Conservation (phyloP, 2,329 filamentous ascomycete genomes). For the Colletotrichum shisoi region DNA sequence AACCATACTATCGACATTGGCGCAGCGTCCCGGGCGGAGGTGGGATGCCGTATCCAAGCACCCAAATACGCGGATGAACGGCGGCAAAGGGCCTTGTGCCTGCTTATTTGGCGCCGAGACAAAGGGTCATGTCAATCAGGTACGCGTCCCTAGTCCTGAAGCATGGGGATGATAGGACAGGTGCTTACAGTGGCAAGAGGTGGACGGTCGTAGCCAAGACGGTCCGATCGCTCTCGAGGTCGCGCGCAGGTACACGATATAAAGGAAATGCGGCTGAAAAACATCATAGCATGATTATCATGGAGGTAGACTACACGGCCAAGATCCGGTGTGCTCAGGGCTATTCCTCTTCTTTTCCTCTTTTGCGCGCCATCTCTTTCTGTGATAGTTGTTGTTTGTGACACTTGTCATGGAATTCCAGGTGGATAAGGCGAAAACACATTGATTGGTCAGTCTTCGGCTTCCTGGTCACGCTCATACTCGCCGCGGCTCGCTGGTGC, state of each 20-base stretch:
- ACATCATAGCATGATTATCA: too few species aligned
- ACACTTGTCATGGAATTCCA: constrained; percentile 1
- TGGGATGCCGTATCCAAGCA: constrained; percentile 7
- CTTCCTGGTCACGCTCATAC: neutral
- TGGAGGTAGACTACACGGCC: neutral
- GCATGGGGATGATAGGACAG: constrained; percentile 2
- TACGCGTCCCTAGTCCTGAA: neutral
- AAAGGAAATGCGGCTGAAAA: too few species aligned
- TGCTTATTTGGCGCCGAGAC: constrained; percentile 28
- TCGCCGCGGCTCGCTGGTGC: constrained; percentile 9
- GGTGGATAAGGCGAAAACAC: constrained; percentile 9
- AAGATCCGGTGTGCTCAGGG: constrained; percentile 11
- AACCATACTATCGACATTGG: neutral
- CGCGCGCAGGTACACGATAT: too few species aligned
- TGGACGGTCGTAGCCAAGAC: neutral
- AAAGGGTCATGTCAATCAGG: constrained; percentile 26
- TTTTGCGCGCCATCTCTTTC: constrained; percentile 26
- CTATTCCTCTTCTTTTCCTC: too few species aligned
- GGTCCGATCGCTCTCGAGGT: too few species aligned
- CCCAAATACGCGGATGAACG: constrained; percentile 10
- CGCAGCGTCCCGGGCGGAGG: neutral
- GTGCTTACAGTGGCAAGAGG: neutral
- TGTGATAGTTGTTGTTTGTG: constrained; percentile 13
- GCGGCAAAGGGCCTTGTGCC: constrained; percentile 16
- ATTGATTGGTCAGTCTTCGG: constrained; percentile 3